Evolutionary conservation across 352 stramenopile species (phyloP).

Genomic region (Globisporangium nunn): DNA sequence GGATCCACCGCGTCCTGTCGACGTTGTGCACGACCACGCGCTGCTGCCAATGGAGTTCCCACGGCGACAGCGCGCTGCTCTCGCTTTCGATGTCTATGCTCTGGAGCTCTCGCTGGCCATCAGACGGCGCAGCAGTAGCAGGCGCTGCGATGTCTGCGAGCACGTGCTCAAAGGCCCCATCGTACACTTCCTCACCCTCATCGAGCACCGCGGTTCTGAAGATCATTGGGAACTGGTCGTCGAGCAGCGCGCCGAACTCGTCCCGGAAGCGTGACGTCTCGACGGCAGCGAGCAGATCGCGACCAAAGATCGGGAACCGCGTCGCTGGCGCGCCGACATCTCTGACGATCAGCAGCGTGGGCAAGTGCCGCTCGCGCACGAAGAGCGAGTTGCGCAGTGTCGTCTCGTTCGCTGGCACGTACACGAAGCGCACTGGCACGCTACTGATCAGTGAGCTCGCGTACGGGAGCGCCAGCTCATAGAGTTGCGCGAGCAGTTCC

Average conservation of each 20-base stretch:
- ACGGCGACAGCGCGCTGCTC: constrained; percentile 2
- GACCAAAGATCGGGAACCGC: constrained; percentile 10
- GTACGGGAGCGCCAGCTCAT: constrained; percentile 16
- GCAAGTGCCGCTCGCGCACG: constrained; percentile 19
- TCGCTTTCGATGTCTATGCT: background rate
- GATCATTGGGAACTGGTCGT: background rate
- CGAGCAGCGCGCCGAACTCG: constrained; percentile 5
- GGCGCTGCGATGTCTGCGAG: background rate
- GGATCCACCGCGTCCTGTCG: background rate
- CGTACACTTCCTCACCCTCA: background rate
- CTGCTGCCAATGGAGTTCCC: constrained; percentile 3
- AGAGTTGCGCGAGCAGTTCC: constrained; percentile 3
- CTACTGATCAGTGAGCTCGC: background rate
- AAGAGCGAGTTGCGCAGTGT: constrained; percentile 22
- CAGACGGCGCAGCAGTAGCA: background rate
- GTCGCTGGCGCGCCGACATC: constrained; percentile 13
- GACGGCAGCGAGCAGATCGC: constrained; percentile 8
- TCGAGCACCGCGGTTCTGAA: constrained; percentile 2
- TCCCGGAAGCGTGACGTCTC: constrained; percentile 1
- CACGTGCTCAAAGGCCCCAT: background rate
- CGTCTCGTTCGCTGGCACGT: constrained; percentile 16
- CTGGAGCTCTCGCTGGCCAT: constrained; percentile 1
- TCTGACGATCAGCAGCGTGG: constrained; percentile 18
- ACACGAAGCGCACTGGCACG: constrained; percentile 23
- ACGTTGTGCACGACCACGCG: background rate